These are phyloP conservation scores for Aspergillus flavus DNA, from an alignment of 2,329 filamentous ascomycete species.

Conservation along the genomic window DNA sequence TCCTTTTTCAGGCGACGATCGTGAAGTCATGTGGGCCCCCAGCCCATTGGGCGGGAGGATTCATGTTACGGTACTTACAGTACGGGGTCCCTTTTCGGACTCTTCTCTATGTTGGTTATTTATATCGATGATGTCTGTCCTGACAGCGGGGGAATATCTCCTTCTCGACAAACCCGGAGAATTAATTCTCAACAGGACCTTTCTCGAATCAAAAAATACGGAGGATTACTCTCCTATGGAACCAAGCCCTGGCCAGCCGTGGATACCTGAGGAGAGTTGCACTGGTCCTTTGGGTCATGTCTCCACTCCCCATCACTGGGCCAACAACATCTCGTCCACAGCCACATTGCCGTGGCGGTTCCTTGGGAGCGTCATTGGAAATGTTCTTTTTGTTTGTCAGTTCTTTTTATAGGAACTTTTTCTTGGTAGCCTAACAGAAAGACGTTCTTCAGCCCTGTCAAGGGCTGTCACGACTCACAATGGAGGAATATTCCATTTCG, in stretches of 20 bases:
- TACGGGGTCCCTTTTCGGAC: neutral
- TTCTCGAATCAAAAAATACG: neutral
- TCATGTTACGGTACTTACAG: neutral
- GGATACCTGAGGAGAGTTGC: constrained; percentile 4
- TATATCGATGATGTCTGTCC: neutral
- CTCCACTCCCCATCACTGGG: constrained; percentile 21
- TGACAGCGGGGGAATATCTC: neutral
- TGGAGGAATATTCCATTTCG: neutral
- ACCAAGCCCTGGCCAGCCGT: constrained; percentile 7
- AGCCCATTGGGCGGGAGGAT: neutral
- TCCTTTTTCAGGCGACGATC: neutral
- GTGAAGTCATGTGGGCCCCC: constrained; percentile 1
- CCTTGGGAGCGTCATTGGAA: constrained; percentile 1
- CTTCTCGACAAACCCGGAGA: neutral
- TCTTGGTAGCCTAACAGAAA: neutral
- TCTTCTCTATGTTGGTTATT: neutral
- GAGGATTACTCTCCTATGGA: constrained; percentile 6
- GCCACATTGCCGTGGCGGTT: constrained; percentile 18
- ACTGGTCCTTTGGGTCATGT: constrained; percentile 14
- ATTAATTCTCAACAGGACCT: neutral
- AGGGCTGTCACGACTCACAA: neutral
- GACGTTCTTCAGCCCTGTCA: neutral
- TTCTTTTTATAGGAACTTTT: constrained; percentile 17
- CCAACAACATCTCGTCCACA: constrained; percentile 19
- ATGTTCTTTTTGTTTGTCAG: neutral